Conservation (phyloP, 441 rosid species). For the Erodium moschatum region DNA sequence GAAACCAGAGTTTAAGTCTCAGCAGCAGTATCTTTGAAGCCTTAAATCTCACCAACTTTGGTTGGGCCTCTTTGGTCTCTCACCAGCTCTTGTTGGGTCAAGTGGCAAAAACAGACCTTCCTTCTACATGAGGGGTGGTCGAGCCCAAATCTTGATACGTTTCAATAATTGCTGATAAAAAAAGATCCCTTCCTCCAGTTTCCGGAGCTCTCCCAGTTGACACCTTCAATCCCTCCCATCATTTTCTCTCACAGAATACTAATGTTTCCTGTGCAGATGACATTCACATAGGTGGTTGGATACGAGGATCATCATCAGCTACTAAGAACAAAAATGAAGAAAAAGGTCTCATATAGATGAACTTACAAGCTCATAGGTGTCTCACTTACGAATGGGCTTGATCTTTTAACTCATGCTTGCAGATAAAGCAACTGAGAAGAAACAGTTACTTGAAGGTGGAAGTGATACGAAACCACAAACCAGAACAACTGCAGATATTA, state of each 20-base stretch:
- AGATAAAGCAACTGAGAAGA: slow-evolving; percentile 51
- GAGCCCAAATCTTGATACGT: too few species aligned
- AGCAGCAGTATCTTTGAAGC: too few species aligned
- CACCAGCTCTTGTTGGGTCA: too few species aligned
- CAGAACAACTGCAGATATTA: slow-evolving; percentile 80
- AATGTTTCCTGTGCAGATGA: slow-evolving; percentile 49
- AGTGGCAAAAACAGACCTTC: too few species aligned
- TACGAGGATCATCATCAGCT: slow-evolving; percentile 29
- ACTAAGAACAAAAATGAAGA: slow-evolving; percentile 33
- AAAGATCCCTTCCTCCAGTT: slow-evolving; percentile 17
- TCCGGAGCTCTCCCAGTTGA: slow-evolving; percentile 8
- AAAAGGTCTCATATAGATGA: slow-evolving; percentile 32
- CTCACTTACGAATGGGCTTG: slow-evolving; percentile 13
- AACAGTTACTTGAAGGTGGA: slow-evolving; percentile 59
- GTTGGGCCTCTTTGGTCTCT: too few species aligned
- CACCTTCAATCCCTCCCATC: slow-evolving; percentile 1
- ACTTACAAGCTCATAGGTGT: slow-evolving; percentile 4
- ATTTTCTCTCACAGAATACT: slow-evolving; percentile 19
- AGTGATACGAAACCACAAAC: slow-evolving; percentile 46
- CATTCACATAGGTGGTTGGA: slow-evolving; percentile 57
- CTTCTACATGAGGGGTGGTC: too few species aligned
- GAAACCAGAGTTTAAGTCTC: too few species aligned
- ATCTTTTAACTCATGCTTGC: slow-evolving; percentile 25
- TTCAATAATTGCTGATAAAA: too few species aligned
- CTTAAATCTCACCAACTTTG: too few species aligned